phyloP scores from a whole-genome alignment of 345 rosid genomes.

The Chamaenerion angustifolium region DNA sequence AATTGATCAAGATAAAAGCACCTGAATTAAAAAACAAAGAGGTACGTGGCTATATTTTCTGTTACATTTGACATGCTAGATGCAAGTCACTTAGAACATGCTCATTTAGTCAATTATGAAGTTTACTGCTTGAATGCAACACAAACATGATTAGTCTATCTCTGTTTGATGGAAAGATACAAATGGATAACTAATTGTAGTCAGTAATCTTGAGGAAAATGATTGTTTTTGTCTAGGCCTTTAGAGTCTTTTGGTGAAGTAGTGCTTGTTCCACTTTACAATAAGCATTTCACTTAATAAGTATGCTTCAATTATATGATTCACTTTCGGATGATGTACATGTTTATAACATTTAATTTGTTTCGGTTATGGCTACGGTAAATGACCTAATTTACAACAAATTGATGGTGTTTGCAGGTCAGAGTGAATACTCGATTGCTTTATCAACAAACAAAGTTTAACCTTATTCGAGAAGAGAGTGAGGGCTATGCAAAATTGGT shows the following conservation, averaged over 20 bases:
- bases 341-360: too few relatives aligned
- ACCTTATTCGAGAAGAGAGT: slow-evolving; percentile 95
- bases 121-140: too few relatives aligned
- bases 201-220: too few relatives aligned
- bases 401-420: slow-evolving; percentile 43
- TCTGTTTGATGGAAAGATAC: too few relatives aligned
- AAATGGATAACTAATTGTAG: too few relatives aligned
- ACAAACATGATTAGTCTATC: too few relatives aligned
- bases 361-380: too few relatives aligned
- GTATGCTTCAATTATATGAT: neutral
- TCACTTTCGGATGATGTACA: neutral
- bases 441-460: slow-evolving; percentile 97
- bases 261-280: neutral
- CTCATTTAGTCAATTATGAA: too few relatives aligned
- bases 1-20: slow-evolving; percentile 94
- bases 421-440: slow-evolving; percentile 95
- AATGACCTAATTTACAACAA: neutral
- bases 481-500: slow-evolving; percentile 99
- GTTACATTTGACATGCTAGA: slow-evolving; percentile 2
- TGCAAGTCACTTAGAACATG: neutral
- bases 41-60: slow-evolving; percentile 30
- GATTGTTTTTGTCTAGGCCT: too few relatives aligned
- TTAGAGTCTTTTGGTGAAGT: neutral
- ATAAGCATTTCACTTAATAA: too few relatives aligned
- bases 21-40: slow-evolving; percentile 97